These are phyloP conservation scores for Rheum nobile DNA, from an alignment of 148 eudicot species.

Conservation along the genomic window DNA sequence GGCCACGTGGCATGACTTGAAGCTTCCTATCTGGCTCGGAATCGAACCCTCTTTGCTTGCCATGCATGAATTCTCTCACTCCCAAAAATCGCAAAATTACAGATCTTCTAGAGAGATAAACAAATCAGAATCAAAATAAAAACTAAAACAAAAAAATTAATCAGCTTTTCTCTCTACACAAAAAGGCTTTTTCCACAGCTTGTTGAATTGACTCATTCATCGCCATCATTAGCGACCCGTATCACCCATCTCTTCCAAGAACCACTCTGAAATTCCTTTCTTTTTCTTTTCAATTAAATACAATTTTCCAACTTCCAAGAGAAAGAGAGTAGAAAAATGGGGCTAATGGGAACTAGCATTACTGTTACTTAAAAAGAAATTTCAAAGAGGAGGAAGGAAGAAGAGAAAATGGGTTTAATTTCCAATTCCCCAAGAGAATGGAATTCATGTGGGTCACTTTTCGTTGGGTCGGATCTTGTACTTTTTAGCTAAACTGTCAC, in stretches of 20 bases:
- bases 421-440: constrained; percentile 12
- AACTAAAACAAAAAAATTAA: not conserved
- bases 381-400: not conserved
- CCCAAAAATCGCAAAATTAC: not conserved
- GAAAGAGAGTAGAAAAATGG: not conserved
- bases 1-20: not conserved
- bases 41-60: not conserved
- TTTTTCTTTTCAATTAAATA: not conserved
- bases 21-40: not conserved
- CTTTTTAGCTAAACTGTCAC: constrained; percentile 30
- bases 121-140: not conserved
- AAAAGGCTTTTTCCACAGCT: not conserved
- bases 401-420: not conserved
- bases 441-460: constrained; percentile 29
- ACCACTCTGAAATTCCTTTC: not conserved
- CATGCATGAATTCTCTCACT: not conserved
- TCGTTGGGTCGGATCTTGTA: constrained; percentile 42
- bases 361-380: not conserved
- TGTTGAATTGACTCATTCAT: constrained; percentile 15
- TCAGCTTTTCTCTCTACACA: not conserved
- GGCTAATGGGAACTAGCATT: not conserved
- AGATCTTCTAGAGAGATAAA: not conserved
- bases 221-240: constrained; percentile 17
- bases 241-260: not conserved
- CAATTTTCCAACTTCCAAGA: not conserved